Evolutionary conservation across 2,329 filamentous ascomycete genomes (phyloP).

Genomic region (Coleophoma crateriformis): DNA sequence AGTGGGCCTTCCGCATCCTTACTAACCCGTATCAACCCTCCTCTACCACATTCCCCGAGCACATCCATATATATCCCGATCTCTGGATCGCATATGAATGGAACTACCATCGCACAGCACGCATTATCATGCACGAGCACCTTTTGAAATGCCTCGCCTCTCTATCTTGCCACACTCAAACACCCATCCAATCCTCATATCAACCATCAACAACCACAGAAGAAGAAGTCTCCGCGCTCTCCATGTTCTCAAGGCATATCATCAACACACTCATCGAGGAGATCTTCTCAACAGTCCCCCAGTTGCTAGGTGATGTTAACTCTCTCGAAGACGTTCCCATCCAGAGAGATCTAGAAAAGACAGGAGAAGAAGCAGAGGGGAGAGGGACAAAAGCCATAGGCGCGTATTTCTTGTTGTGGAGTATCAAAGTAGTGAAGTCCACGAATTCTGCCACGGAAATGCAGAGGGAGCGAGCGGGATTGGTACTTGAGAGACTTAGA

Average conservation of each 20-base stretch:
- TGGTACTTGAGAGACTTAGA: conserved; percentile 31
- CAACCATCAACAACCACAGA: background rate
- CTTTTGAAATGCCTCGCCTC: conserved; percentile 22
- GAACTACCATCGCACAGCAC: conserved; percentile 33
- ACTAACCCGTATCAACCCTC: conserved; percentile 9
- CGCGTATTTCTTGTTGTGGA: conserved; percentile 33
- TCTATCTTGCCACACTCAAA: conserved; percentile 3
- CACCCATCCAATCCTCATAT: conserved; percentile 5
- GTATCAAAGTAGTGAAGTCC: conserved; percentile 30
- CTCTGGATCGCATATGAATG: conserved; percentile 36
- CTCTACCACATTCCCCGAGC: background rate
- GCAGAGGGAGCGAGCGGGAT: conserved; percentile 23
- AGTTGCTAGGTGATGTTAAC: conserved; percentile 31
- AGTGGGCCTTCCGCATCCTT: conserved; percentile 26
- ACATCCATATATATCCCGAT: conserved; percentile 31
- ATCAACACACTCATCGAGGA: conserved; percentile 27
- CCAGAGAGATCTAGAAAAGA: conserved; percentile 3
- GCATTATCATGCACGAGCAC: conserved; percentile 31
- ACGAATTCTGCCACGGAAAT: conserved; percentile 13
- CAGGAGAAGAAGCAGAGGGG: background rate
- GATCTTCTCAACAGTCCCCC: conserved; percentile 31
- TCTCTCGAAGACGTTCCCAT: background rate
- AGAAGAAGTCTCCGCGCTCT: background rate
- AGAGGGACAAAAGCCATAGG: conserved; percentile 25
- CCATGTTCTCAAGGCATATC: conserved; percentile 1